Conservation (phyloP, 148 eudicot genomes). For the Vaccinium vitisidaea region DNA sequence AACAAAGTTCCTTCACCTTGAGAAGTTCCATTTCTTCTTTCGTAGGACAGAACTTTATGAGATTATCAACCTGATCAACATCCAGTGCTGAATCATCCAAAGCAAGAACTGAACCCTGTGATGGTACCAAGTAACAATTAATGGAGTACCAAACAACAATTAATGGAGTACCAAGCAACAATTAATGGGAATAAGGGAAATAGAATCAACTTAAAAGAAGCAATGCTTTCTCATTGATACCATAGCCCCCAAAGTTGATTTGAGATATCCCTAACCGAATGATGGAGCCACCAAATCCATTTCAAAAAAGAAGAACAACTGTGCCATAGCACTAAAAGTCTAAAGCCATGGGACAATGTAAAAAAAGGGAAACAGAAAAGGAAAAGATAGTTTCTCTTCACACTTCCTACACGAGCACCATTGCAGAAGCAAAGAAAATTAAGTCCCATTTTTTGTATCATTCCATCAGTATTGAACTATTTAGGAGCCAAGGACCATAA, state of each 20-base stretch:
- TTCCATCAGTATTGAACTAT: neutral
- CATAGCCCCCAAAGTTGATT: neutral
- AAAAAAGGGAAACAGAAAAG: neutral
- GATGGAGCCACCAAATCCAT: neutral
- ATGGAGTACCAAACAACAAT: neutral
- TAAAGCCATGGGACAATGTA: neutral
- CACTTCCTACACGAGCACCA: neutral
- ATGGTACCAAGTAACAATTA: neutral
- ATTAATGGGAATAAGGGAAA: neutral
- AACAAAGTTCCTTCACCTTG: conserved; percentile 35
- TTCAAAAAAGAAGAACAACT: neutral
- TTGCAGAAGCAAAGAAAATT: neutral
- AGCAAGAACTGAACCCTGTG: conserved; percentile 56
- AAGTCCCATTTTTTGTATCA: neutral
- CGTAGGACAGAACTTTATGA: conserved; percentile 66
- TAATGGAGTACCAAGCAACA: neutral
- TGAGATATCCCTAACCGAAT: neutral
- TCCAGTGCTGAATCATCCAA: conserved; percentile 68
- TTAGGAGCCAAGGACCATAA: neutral
- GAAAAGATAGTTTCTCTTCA: neutral
- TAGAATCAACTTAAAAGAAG: neutral
- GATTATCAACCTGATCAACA: conserved; percentile 63
- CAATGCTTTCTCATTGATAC: neutral
- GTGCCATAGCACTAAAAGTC: neutral
- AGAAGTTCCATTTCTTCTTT: conserved; percentile 66